Conservation (phyloP, 192 early-diverging fungal species). For the Rhizoclosmatium globosum region DNA sequence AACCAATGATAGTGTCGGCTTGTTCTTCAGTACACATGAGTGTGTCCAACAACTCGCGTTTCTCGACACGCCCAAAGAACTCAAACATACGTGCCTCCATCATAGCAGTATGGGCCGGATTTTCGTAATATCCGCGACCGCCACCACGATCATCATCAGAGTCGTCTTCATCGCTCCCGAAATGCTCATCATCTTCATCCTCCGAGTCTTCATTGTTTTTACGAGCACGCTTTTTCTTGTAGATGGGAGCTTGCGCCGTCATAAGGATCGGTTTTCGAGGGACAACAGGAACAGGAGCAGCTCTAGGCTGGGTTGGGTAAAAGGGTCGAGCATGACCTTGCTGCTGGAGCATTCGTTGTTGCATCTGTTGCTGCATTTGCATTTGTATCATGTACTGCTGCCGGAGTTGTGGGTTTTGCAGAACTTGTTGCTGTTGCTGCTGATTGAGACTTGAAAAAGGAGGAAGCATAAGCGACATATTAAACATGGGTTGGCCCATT, state of each 20-base stretch:
- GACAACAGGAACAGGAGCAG: background rate
- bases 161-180: slow-evolving; percentile 55
- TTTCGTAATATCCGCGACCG: slow-evolving; percentile 42
- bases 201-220: slow-evolving; percentile 4
- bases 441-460: no score
- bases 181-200: slow-evolving; percentile 19
- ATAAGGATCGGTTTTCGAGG: slow-evolving; percentile 13
- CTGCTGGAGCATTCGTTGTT: background rate
- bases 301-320: background rate
- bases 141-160: slow-evolving; percentile 54
- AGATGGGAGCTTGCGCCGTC: background rate
- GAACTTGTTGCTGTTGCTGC: background rate
- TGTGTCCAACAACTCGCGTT: slow-evolving; percentile 49
- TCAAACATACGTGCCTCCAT: slow-evolving; percentile 52
- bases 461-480: no score
- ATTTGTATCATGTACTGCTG: background rate
- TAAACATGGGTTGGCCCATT: no score
- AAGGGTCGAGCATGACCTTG: background rate
- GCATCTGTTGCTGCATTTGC: background rate
- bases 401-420: background rate
- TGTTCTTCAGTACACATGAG: slow-evolving; percentile 51
- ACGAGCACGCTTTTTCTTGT: slow-evolving; percentile 9
- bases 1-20: slow-evolving; percentile 56
- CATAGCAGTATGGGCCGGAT: slow-evolving; percentile 30
- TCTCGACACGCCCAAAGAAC: slow-evolving; percentile 47